These are phyloP conservation scores for Apiospora saccharicola DNA, from an alignment of 2,329 filamentous ascomycete genomes.

Conservation along the genomic window DNA sequence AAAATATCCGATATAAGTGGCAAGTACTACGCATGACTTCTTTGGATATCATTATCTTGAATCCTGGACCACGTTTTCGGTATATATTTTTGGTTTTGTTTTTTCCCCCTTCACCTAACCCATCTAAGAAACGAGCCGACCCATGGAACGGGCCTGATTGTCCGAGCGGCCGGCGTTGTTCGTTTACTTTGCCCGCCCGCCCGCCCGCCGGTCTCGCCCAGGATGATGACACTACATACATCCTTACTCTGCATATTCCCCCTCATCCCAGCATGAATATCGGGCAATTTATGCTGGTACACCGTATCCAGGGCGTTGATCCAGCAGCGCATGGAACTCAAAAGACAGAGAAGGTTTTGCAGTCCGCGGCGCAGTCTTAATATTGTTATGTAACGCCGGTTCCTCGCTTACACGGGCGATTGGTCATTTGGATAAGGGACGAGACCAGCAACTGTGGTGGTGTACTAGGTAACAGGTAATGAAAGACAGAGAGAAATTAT, in stretches of 20 bases:
- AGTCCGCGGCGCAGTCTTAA: no score
- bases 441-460: neutral
- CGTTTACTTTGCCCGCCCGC: neutral
- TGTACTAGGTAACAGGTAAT: neutral
- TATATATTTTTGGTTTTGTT: no score
- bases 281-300: no score
- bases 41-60: neutral
- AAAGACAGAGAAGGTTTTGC: no score
- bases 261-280: neutral
- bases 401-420: neutral
- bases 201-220: no score
- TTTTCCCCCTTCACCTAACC: neutral
- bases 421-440: neutral
- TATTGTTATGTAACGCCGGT: neutral
- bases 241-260: neutral
- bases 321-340: no score
- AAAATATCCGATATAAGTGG: neutral
- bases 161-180: neutral
- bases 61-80: neutral
- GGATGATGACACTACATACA: neutral
- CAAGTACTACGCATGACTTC: neutral
- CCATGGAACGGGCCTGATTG: neutral
- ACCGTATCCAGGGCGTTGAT: neutral
- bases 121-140: neutral
- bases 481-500: neutral